These are phyloP conservation scores for Euclidium syriacum DNA, from an alignment of 345 rosid species.

Conservation along the genomic window DNA sequence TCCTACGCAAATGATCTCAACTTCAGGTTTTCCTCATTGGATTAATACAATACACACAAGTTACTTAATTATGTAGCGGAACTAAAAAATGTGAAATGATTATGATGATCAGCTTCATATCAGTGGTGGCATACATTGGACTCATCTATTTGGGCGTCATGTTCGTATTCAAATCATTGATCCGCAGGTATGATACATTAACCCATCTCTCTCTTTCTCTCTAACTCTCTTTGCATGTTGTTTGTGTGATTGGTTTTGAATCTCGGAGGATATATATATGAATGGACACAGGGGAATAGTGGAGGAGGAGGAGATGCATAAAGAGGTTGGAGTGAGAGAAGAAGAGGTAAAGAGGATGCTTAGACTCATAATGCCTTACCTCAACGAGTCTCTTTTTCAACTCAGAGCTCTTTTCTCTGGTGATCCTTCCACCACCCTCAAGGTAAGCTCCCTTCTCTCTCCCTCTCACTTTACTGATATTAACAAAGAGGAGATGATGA, in stretches of 20 bases:
- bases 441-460: constrained; percentile 38
- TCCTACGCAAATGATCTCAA: constrained; percentile 67
- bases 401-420: constrained; percentile 81
- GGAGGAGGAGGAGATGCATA: constrained; percentile 36
- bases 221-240: background rate
- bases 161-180: constrained; percentile 58
- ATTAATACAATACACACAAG: background rate
- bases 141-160: constrained; percentile 67
- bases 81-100: background rate
- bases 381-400: constrained; percentile 65
- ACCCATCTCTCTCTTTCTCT: background rate
- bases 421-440: constrained; percentile 87
- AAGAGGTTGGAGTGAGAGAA: constrained; percentile 54
- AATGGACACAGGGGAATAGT: constrained; percentile 41
- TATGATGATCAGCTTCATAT: constrained; percentile 55
- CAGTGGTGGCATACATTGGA: constrained; percentile 76
- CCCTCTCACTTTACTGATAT: background rate
- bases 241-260: constrained; percentile 1
- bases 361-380: constrained; percentile 64
- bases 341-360: constrained; percentile 71
- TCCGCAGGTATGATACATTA: constrained; percentile 47
- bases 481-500: background rate
- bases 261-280: background rate
- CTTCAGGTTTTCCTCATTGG: constrained; percentile 45
- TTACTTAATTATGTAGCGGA: background rate